A percentile compares a stretch with the other conserved stretches of the same genome.
Evolutionary conservation across 225 moss, liverwort and hornwort genomes (phyloP).

Genomic region (Rhytidiadelphus loreus): DNA sequence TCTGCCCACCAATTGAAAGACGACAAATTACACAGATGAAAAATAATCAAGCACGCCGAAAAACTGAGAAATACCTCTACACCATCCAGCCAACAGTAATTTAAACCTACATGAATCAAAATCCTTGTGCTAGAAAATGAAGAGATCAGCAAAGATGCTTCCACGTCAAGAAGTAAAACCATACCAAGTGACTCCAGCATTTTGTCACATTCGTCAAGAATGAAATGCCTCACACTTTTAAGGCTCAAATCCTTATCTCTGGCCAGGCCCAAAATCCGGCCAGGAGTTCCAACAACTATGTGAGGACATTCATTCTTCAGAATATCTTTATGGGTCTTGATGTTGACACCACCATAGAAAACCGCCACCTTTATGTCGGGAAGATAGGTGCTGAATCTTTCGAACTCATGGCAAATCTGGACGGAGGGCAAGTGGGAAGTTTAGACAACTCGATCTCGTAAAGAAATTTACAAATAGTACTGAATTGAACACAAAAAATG

Average conservation of each 20-base stretch:
- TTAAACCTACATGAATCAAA: neutral
- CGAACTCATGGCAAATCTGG: constrained; percentile 94
- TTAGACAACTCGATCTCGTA: neutral
- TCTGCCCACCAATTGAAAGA: neutral
- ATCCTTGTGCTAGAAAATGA: no score
- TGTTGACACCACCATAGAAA: constrained; percentile 95
- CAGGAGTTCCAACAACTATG: constrained; percentile 92
- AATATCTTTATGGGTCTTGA: constrained; percentile 90
- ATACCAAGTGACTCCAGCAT: constrained; percentile 98
- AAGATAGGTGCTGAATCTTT: constrained; percentile 88
- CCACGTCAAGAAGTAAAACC: neutral
- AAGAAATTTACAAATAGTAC: neutral
- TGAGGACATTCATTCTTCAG: constrained; percentile 97
- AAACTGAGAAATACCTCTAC: neutral
- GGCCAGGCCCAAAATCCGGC: constrained; percentile 81
- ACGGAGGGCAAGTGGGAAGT: neutral
- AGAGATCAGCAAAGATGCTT: neutral
- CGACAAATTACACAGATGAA: neutral
- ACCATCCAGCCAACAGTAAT: neutral
- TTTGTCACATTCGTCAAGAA: constrained; percentile 98
- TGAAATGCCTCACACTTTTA: constrained; percentile 97
- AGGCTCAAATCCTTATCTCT: constrained; percentile 92
- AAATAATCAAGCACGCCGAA: no score
- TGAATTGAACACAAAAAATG: no score
- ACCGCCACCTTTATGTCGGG: constrained; percentile 95